Conservation (phyloP, 495 filamentous ascomycete species). For the Podospora tetraspora region DNA sequence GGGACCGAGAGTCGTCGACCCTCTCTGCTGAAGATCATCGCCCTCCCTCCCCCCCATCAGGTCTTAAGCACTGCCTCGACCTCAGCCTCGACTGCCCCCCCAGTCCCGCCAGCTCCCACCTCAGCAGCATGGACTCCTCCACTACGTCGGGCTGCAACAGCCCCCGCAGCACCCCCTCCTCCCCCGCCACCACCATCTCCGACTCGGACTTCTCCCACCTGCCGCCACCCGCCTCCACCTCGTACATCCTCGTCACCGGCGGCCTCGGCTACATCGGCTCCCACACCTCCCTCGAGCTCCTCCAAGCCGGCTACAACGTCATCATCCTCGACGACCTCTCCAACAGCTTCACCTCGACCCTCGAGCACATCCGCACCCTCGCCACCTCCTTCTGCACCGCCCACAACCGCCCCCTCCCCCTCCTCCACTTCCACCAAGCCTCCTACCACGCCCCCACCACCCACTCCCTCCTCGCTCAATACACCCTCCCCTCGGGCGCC, state of each 20-base stretch:
- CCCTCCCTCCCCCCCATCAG: neutral
- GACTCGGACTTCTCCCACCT: constrained; percentile 19
- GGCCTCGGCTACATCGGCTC: constrained; percentile 63
- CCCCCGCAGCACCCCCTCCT: neutral
- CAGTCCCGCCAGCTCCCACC: neutral
- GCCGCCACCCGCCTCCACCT: constrained; percentile 11
- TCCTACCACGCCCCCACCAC: constrained; percentile 49
- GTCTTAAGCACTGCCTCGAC: neutral
- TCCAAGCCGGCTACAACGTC: constrained; percentile 56
- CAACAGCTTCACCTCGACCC: constrained; percentile 53
- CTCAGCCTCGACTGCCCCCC: neutral
- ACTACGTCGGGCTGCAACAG: neutral
- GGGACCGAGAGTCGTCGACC: neutral
- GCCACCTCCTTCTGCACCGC: constrained; percentile 44
- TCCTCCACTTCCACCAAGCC: constrained; percentile 50
- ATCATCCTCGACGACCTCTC: constrained; percentile 60
- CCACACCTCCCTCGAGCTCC: constrained; percentile 58
- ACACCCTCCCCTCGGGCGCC: constrained; percentile 32
- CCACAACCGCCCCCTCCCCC: constrained; percentile 36
- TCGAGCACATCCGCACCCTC: constrained; percentile 48
- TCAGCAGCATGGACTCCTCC: neutral
- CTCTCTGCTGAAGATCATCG: neutral
- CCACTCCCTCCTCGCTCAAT: constrained; percentile 24
- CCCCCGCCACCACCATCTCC: neutral
- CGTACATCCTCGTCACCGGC: constrained; percentile 55